Conservation (phyloP, 345 rosid genomes). For the Populus pruinosa region DNA sequence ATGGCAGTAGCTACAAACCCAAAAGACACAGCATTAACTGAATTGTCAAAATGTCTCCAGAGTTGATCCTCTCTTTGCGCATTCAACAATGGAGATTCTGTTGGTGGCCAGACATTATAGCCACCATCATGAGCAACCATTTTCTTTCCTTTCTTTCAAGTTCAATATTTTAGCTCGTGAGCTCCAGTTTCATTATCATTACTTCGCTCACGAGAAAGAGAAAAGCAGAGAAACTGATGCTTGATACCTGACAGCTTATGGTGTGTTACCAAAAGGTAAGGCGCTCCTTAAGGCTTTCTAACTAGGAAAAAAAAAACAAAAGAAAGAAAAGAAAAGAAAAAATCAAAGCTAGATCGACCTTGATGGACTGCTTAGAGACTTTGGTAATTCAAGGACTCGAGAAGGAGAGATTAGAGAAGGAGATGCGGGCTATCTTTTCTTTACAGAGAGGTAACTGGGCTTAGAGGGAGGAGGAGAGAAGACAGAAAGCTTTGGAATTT, state of each 20-base stretch:
- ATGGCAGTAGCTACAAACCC: constrained; percentile 83
- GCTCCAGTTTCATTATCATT: constrained; percentile 21
- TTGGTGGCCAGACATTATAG: constrained; percentile 51
- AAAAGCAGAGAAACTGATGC: not conserved
- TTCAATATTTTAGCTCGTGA: not conserved
- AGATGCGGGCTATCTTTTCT: constrained; percentile 24
- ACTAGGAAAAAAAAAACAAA: not conserved
- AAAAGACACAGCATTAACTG: constrained; percentile 84
- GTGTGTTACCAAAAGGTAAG: constrained; percentile 16
- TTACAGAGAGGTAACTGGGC: constrained; percentile 15
- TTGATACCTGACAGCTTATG: not conserved
- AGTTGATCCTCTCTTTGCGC: constrained; percentile 46
- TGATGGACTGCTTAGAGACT: constrained; percentile 12
- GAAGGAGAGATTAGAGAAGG: constrained; percentile 9
- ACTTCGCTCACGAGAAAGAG: not conserved
- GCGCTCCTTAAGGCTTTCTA: constrained; percentile 24
- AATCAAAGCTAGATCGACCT: constrained; percentile 15
- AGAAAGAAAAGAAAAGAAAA: not conserved
- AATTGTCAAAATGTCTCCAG: constrained; percentile 60
- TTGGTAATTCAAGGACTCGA: constrained; percentile 3
- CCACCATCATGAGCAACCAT: constrained; percentile 28
- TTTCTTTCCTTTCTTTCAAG: not conserved
- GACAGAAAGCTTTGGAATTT: constrained; percentile 35
- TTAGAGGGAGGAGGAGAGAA: constrained; percentile 7
- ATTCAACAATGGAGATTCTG: constrained; percentile 58